phyloP scores from a whole-genome alignment of 2,329 filamentous ascomycete genomes.

The Coniochaeta prunicola region DNA sequence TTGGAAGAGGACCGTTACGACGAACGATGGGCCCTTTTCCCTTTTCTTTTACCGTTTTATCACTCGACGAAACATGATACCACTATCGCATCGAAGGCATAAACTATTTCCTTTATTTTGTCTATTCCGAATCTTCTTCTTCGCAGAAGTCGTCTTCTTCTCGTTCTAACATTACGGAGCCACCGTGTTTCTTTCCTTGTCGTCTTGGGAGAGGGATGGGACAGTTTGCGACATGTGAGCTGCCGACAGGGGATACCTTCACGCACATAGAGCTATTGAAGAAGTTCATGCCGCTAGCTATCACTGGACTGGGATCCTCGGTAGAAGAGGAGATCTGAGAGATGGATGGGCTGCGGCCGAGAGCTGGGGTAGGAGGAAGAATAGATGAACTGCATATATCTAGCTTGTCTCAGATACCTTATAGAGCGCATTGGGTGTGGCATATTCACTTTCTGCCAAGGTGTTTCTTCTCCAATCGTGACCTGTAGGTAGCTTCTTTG shows the following conservation, averaged over 20 bases:
- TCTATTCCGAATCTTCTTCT: neutral
- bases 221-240: neutral
- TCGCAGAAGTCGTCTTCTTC: neutral
- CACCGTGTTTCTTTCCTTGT: neutral
- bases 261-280: neutral
- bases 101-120: constrained; percentile 8
- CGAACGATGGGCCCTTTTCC: constrained; percentile 5
- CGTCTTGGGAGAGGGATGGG: neutral
- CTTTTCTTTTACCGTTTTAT: constrained; percentile 4
- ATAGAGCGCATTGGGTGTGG: constrained; percentile 2
- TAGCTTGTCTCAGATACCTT: constrained; percentile 3
- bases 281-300: neutral
- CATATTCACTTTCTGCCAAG: constrained; percentile 2
- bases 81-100: constrained; percentile 13
- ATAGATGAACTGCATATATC: constrained; percentile 1
- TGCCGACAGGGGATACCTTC: neutral
- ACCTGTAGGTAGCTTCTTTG: neutral
- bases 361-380: neutral
- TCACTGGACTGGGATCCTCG: neutral
- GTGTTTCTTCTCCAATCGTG: neutral
- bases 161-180: neutral
- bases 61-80: constrained; percentile 14
- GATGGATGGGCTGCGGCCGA: neutral
- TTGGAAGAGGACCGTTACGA: neutral
- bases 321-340: neutral